Evolutionary conservation across 2,329 filamentous ascomycete genomes (phyloP).

Genomic region (Colletotrichum spaethianum): DNA sequence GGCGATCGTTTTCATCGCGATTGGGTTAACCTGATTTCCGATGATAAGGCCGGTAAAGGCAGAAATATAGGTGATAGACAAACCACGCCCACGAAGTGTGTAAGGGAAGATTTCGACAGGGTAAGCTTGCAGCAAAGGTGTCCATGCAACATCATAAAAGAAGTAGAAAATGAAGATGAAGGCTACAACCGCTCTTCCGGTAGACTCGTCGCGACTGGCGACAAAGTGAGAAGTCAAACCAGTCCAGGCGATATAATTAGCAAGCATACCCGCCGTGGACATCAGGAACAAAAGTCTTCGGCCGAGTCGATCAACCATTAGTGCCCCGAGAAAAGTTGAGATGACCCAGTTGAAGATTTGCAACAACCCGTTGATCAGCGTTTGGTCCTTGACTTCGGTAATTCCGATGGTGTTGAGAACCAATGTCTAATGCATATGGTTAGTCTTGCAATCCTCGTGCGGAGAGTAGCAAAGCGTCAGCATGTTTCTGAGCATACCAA

Average conservation of each 20-base stretch:
- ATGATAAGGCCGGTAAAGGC: constrained; percentile 47
- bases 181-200: constrained; percentile 42
- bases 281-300: constrained; percentile 61
- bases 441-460: neutral
- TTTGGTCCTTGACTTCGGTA: constrained; percentile 53
- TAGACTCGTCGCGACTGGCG: constrained; percentile 26
- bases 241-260: constrained; percentile 47
- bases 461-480: neutral
- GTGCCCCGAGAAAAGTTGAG: constrained; percentile 51
- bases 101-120: constrained; percentile 43
- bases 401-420: constrained; percentile 52
- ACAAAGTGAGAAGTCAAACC: constrained; percentile 36
- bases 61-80: constrained; percentile 37
- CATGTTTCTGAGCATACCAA: constrained; percentile 43
- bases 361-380: constrained; percentile 55
- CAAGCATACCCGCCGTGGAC: constrained; percentile 48
- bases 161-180: constrained; percentile 41
- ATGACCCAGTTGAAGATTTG: constrained; percentile 38
- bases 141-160: constrained; percentile 40
- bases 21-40: constrained; percentile 59
- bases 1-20: constrained; percentile 52
- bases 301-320: constrained; percentile 56
- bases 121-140: constrained; percentile 40
- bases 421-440: neutral
- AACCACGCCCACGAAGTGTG: constrained; percentile 40